phyloP scores from a whole-genome alignment of 1,284 basidiomycete genomes.

The Meripilus lineatus region DNA sequence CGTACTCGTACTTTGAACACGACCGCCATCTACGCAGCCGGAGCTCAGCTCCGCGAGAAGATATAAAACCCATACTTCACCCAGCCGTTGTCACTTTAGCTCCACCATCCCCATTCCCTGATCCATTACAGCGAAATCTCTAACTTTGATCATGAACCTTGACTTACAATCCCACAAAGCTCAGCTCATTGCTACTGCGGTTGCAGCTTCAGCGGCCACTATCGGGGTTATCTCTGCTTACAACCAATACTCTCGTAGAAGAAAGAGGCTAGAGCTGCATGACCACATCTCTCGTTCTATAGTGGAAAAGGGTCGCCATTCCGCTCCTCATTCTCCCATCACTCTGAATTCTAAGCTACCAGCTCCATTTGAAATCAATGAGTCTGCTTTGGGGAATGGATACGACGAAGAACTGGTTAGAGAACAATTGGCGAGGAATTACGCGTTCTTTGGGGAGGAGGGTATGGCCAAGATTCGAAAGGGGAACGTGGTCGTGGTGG shows the following conservation, averaged over 20 bases:
- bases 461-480: constrained; percentile 78
- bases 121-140: too few relatives aligned
- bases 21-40: too few relatives aligned
- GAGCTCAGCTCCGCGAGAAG: too few relatives aligned
- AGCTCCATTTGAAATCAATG: constrained; percentile 9
- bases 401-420: constrained; percentile 77
- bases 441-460: constrained; percentile 91
- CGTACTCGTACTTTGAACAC: too few relatives aligned
- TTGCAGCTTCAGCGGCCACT: constrained; percentile 59
- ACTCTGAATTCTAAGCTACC: constrained; percentile 6
- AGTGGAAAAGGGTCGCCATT: constrained; percentile 13
- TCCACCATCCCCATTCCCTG: too few relatives aligned
- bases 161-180: constrained; percentile 38
- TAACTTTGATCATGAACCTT: constrained; percentile 16
- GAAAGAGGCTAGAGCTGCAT: constrained; percentile 50
- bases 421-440: constrained; percentile 91
- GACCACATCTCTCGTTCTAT: constrained; percentile 54
- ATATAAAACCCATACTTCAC: too few relatives aligned
- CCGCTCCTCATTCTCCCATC: constrained; percentile 9
- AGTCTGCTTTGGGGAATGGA: constrained; percentile 15
- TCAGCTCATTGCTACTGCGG: constrained; percentile 58
- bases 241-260: constrained; percentile 40
- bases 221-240: constrained; percentile 53
- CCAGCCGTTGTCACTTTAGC: too few relatives aligned
- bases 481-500: constrained; percentile 83